Base-by-base conservation (phyloP, 345 rosid species). In the Erucastrum elatum region DNA sequence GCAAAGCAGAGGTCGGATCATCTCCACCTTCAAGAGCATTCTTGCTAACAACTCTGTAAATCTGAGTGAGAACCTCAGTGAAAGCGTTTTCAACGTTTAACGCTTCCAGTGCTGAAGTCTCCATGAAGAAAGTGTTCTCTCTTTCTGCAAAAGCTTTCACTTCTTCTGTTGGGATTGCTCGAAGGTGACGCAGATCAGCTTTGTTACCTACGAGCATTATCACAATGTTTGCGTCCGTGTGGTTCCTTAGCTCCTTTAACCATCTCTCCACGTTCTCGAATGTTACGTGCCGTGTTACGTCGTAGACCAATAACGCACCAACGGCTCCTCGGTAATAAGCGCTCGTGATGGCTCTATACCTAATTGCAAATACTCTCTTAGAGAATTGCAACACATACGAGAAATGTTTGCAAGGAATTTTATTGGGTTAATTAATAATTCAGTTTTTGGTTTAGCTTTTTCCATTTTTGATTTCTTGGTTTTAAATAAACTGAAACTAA, bases 141-240 rank as follows among this genome's bases (percentile, higher is more conserved):
- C 85, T 77, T 76, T 89, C 96, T 0, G 94, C 93, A 55, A 89
- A 93, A 13, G 85, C 60, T 70, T 76, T 84, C 39, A 88, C 60
- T 53, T 53, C 60, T 15, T 53, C 60, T 7, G 60, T 53, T 7
- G 26, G 26, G 60, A 53, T 7, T 26, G 60, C 60, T 53, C 60
- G 60, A 16, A 53, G 60, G 60, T 53, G 60, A 53, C 60, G 60
- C 60, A 93, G 83, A 71, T 93, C 97, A 4, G 91, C 88, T 88
- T 90, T 93, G 91, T 93, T 93, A 25, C 96, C 97, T 1, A 87
- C 93, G 7, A 93, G 89, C 97, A 93, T 93, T 25, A 90, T 88
- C 77, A 89, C 94, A 27, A 86, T 90, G 82, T 89, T 90, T 65
- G 92, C 75, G 68, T 93, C 97, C 0, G 96, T 93, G 76, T 92